Conservation (phyloP, 495 filamentous ascomycete species). For the Daldinia bambusicola region DNA sequence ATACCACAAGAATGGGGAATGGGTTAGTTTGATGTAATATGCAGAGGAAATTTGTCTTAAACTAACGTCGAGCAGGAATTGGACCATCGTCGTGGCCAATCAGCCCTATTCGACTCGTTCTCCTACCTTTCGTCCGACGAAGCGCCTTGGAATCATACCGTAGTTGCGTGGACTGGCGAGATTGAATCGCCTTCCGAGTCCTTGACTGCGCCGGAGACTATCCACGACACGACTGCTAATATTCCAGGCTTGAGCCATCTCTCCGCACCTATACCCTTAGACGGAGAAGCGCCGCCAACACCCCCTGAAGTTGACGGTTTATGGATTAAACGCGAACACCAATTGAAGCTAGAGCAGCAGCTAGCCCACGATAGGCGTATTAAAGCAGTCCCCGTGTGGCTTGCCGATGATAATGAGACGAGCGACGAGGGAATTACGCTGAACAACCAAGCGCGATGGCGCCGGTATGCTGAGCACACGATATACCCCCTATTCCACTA, state of each 20-base stretch:
- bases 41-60: background rate
- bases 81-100: conserved; percentile 80
- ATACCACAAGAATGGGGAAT: conserved; percentile 73
- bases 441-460: conserved; percentile 83
- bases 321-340: conserved; percentile 71
- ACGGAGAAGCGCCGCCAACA: conserved; percentile 64
- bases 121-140: conserved; percentile 80
- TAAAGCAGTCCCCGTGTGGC: conserved; percentile 84
- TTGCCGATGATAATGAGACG: conserved; percentile 74
- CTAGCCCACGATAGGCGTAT: conserved; percentile 70
- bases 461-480: conserved; percentile 87
- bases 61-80: conserved; percentile 65
- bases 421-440: conserved; percentile 71
- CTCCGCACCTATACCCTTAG: conserved; percentile 76
- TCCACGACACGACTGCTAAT: conserved; percentile 55
- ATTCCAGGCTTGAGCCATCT: conserved; percentile 64
- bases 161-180: conserved; percentile 94
- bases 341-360: conserved; percentile 72
- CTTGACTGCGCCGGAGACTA: conserved; percentile 52
- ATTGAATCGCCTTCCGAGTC: conserved; percentile 66
- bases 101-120: conserved; percentile 89
- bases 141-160: conserved; percentile 82
- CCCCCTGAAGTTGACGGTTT: conserved; percentile 71
- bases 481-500: conserved; percentile 93
- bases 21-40: conserved; percentile 66